Conservation (phyloP, 2,329 filamentous ascomycete species). For the Claviceps spartinae region DNA sequence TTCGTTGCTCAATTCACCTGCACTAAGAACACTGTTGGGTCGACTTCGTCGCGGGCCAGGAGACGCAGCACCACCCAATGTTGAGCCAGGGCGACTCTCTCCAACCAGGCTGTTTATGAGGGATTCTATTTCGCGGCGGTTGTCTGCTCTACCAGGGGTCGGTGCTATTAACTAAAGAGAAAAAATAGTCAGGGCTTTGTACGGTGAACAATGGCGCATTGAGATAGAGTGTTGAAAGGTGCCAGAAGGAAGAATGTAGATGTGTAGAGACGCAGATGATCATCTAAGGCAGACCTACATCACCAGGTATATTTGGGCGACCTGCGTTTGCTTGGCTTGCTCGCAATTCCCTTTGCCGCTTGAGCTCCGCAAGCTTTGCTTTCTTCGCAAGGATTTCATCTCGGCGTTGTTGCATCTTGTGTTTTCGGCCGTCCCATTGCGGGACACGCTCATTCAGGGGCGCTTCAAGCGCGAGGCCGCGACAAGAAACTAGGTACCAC, state of each 20-base stretch:
- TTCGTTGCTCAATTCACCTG: constrained; percentile 66
- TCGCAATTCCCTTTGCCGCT: constrained; percentile 76
- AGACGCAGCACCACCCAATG: constrained; percentile 49
- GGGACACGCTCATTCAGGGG: constrained; percentile 17
- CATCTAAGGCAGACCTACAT: constrained; percentile 40
- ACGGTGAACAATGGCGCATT: too few species aligned
- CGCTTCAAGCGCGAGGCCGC: neutral
- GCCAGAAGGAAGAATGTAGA: neutral
- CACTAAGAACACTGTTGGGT: constrained; percentile 75
- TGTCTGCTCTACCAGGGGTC: constrained; percentile 53
- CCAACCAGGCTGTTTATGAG: constrained; percentile 76
- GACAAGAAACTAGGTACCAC: neutral
- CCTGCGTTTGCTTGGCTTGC: constrained; percentile 60
- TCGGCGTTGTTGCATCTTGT: constrained; percentile 62
- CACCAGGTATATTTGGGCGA: constrained; percentile 54
- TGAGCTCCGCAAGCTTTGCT: constrained; percentile 92
- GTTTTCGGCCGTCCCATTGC: constrained; percentile 33
- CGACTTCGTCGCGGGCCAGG: constrained; percentile 58
- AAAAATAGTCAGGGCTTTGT: constrained; percentile 3
- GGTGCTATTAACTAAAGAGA: constrained; percentile 43
- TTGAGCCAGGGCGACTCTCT: constrained; percentile 58
- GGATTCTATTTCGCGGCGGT: constrained; percentile 65
- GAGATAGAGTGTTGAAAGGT: neutral
- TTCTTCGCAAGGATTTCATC: constrained; percentile 96
- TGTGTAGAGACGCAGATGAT: neutral